Base-by-base conservation (phyloP, 306 rosid genomes). In the Lotus japonicus region DNA sequence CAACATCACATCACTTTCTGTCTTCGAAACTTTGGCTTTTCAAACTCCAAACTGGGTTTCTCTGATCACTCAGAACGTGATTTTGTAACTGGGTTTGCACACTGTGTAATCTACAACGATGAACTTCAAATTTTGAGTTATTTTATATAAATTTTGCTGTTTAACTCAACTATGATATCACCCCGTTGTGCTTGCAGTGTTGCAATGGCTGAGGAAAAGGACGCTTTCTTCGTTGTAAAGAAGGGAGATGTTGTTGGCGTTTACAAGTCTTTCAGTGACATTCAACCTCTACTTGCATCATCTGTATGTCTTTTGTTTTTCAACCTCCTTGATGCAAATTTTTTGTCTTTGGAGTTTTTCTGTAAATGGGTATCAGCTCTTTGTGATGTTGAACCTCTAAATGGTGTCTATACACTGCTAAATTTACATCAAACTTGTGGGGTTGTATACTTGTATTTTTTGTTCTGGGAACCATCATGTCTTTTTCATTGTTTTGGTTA, bases 231-330 rank as follows among this genome's bases (percentile, higher is more conserved):
- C 50, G 85, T 94, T 52, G 92, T 88, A 23, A 84, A 72, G 64
- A 90, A 85, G 60, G 97, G 99, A 4, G 90, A 86, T 35, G 70
- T 86, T 55, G 67, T 90, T 52, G 99, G 95, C 57, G 68, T 94
- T 19, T 94, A 90, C 81, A 94, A 58, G 36, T 31, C 8, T 28
- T 17, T 5, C n/a, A n/a, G n/a, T n/a, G n/a, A n/a, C n/a, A n/a
- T n/a, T n/a, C n/a, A n/a, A n/a, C n/a, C n/a, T n/a, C n/a, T n/a
- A n/a, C n/a, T n/a, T n/a, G n/a, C n/a, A n/a, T n/a, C n/a, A n/a
- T n/a, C n/a, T n/a, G n/a, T n/a, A n/a, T 61, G 36, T 31, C 8
- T 28, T 17, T 5, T 18, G n/a, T 85, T 33, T 85, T 59, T 17
- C 54, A n/a, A 49, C 43, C 48, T 74, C 21, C 7, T 15, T 13